phyloP scores from a whole-genome alignment of 768 basidiomycete genomes.

The Mycena metata region DNA sequence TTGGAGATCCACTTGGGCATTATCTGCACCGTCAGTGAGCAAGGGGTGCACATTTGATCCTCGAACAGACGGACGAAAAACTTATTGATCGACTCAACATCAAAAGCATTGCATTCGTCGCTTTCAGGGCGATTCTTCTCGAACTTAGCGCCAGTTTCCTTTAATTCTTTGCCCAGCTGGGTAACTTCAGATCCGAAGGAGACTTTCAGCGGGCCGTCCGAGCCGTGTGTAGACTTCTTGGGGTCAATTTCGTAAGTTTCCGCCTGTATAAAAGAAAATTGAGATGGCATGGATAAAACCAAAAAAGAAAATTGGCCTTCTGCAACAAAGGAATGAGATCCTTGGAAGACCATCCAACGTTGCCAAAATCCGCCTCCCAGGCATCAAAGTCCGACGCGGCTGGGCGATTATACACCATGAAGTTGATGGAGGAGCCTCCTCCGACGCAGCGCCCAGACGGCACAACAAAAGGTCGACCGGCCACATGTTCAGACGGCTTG shows the following conservation, averaged over 20 bases:
- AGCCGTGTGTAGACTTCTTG: constrained; percentile 49
- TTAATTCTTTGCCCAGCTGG: not conserved
- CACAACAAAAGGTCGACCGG: constrained; percentile 34
- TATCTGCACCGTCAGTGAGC: not conserved
- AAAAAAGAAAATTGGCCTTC: constrained; percentile 35
- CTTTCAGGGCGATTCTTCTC: constrained; percentile 19
- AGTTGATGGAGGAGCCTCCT: constrained; percentile 39
- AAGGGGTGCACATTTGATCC: not conserved
- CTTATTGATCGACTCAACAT: constrained; percentile 22
- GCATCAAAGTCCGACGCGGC: constrained; percentile 47
- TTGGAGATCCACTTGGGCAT: constrained; percentile 25
- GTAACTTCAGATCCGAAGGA: constrained; percentile 30
- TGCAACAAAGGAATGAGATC: constrained; percentile 44
- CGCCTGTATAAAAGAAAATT: constrained; percentile 13
- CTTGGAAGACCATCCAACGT: constrained; percentile 44
- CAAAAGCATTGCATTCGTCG: constrained; percentile 29
- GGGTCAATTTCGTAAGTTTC: constrained; percentile 52
- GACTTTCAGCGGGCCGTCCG: constrained; percentile 48
- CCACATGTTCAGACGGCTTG: constrained; percentile 1
- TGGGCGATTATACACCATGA: constrained; percentile 41
- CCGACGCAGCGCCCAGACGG: constrained; percentile 42
- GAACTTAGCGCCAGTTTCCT: constrained; percentile 27
- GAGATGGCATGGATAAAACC: not conserved
- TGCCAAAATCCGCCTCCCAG: constrained; percentile 41
- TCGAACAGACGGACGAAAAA: constrained; percentile 24